A percentile compares a stretch with the other conserved stretches of the same genome.
Evolutionary conservation across 2,329 filamentous ascomycete genomes (phyloP).

Genomic region (Claviceps humidiphila): DNA sequence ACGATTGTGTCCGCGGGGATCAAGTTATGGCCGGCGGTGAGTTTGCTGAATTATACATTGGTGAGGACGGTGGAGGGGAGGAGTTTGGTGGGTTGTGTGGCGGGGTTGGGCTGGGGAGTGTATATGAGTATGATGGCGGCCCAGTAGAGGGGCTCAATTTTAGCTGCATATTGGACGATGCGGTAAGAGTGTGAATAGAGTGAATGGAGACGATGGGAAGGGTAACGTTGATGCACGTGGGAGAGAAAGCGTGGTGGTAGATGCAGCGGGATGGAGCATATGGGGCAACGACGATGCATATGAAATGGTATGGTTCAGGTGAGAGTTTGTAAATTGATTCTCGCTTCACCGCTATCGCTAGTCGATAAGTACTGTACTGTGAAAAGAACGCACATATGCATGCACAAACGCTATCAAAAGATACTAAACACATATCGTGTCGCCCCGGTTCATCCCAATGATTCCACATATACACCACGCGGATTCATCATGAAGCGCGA

Average conservation of each 20-base stretch:
- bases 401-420: not conserved
- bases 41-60: conserved; percentile 53
- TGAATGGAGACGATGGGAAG: not conserved
- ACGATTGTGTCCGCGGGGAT: conserved; percentile 55
- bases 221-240: not conserved
- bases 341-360: not conserved
- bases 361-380: not conserved
- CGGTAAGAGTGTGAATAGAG: not conserved
- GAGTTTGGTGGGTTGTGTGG: conserved; percentile 57
- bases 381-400: not conserved
- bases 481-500: not conserved
- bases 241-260: not conserved
- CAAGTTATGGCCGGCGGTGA: conserved; percentile 56
- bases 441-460: not conserved
- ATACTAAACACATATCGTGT: not conserved
- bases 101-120: conserved; percentile 61
- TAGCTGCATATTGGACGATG: not conserved
- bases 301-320: not conserved
- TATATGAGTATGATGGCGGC: conserved; percentile 54
- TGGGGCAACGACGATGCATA: too few species aligned
- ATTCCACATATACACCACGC: not conserved
- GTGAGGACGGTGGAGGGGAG: conserved; percentile 58
- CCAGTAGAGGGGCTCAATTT: not conserved
- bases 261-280: not conserved
- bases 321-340: not conserved